Conservation (phyloP, 2,329 filamentous ascomycete genomes). For the Pleurostoma richardsiae region DNA sequence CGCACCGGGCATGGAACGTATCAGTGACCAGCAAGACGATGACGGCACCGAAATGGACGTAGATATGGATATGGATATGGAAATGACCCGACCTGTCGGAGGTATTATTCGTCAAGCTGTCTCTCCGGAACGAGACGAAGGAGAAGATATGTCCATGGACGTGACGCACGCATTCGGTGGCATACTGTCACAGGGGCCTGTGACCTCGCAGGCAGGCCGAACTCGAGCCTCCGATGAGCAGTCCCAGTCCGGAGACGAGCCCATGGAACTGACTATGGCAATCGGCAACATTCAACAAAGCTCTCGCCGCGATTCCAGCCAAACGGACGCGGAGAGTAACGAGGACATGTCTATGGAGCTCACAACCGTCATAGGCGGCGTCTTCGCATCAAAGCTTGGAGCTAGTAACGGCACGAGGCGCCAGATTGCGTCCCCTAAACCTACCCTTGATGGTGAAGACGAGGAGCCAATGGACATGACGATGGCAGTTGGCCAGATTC, state of each 20-base stretch:
- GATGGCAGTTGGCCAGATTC: constrained; percentile 56
- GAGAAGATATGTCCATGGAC: constrained; percentile 86
- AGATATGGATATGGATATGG: constrained; percentile 52
- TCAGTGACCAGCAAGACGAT: constrained; percentile 16
- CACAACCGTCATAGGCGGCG: constrained; percentile 58
- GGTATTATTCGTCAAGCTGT: constrained; percentile 27
- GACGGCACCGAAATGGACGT: constrained; percentile 49
- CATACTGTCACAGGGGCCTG: constrained; percentile 53
- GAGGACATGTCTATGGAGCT: constrained; percentile 79
- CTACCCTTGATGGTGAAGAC: constrained; percentile 18
- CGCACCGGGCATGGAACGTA: no score
- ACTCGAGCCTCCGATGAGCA: no score
- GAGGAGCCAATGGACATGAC: constrained; percentile 31
- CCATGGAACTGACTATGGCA: constrained; percentile 81
- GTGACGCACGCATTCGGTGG: constrained; percentile 78
- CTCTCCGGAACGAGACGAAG: constrained; percentile 35
- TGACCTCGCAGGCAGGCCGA: neutral
- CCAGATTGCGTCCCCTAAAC: constrained; percentile 14
- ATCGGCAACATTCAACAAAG: constrained; percentile 62
- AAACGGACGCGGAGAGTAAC: constrained; percentile 38
- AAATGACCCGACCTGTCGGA: constrained; percentile 46
- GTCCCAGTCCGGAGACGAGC: constrained; percentile 39
- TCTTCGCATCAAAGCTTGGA: constrained; percentile 25
- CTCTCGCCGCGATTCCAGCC: constrained; percentile 19
- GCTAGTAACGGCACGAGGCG: constrained; percentile 9